Conservation (phyloP, 2,329 filamentous ascomycete species). For the Colletotrichum liaoningense region DNA sequence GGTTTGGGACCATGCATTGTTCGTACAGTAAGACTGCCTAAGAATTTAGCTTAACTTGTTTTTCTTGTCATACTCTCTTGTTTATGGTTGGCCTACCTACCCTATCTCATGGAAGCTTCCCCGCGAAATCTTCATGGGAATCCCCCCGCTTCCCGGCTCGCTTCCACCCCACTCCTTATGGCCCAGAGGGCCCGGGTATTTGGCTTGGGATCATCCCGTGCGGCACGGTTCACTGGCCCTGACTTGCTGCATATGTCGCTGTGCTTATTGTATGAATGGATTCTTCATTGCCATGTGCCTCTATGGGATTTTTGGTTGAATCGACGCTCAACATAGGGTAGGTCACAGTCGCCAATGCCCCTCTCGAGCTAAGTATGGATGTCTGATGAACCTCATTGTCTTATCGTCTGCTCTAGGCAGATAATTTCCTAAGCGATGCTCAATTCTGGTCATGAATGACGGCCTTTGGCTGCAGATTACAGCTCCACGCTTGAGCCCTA, state of each 20-base stretch:
- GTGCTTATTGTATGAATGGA: neutral
- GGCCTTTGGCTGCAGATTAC: neutral
- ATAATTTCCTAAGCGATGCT: neutral
- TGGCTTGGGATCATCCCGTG: neutral
- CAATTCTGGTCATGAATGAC: too few relatives aligned
- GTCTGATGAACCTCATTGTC: neutral
- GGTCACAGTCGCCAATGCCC: neutral
- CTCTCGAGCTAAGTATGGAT: neutral
- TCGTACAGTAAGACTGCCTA: neutral
- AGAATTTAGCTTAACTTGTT: neutral
- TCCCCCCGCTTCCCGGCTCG: neutral
- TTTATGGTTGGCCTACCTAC: neutral
- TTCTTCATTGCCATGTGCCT: neutral
- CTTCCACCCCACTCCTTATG: neutral
- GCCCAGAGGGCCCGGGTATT: neutral
- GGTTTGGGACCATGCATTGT: neutral
- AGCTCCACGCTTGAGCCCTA: neutral
- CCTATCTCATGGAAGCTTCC: neutral
- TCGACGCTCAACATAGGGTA: neutral
- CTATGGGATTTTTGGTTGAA: neutral
- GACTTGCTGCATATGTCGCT: neutral
- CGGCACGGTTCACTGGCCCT: neutral
- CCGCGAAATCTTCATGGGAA: neutral
- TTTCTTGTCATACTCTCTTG: too few relatives aligned
- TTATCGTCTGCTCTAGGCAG: neutral